Percentiles rank a stretch among this genome's conserved stretches.
Evolutionary conservation across 202 grass and related monocot species (phyloP).

Genomic region (Digitaria exilis): DNA sequence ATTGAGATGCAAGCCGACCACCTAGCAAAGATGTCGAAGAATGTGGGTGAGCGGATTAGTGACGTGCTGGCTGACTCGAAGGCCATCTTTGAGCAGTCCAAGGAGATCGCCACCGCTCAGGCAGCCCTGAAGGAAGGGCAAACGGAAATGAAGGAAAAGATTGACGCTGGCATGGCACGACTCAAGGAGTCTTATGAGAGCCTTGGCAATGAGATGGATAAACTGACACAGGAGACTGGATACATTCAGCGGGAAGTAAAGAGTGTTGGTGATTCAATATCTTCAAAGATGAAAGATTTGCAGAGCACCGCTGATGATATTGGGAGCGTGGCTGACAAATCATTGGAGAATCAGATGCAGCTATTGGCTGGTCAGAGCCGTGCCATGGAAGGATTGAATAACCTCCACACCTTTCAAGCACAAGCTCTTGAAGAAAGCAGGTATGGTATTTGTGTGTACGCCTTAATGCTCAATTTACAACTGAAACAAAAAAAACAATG

Average conservation of each 20-base stretch:
- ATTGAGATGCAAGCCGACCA: conserved; percentile 39
- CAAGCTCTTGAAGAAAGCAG: conserved; percentile 59
- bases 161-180: conserved; percentile 41
- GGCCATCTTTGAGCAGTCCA: no score
- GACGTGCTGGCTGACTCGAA: conserved; percentile 44
- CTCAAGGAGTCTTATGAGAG: conserved; percentile 48
- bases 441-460: no score
- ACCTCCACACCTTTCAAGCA: conserved; percentile 40
- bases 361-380: conserved; percentile 47
- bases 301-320: conserved; percentile 54
- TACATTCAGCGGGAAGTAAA: conserved; percentile 48
- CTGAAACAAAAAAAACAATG: no score
- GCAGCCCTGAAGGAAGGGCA: conserved; percentile 49
- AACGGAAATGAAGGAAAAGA: conserved; percentile 33
- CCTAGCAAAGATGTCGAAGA: conserved; percentile 25
- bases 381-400: no score
- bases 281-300: conserved; percentile 53
- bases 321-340: conserved; percentile 32
- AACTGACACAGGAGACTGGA: conserved; percentile 32
- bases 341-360: conserved; percentile 52
- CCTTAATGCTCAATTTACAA: no score
- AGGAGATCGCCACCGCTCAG: conserved; percentile 46
- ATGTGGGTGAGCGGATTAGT: conserved; percentile 32
- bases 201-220: conserved; percentile 48
- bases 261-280: conserved; percentile 40